Conservation (phyloP, 2,329 filamentous ascomycete genomes). For the Byssoonygena ceratinophila region DNA sequence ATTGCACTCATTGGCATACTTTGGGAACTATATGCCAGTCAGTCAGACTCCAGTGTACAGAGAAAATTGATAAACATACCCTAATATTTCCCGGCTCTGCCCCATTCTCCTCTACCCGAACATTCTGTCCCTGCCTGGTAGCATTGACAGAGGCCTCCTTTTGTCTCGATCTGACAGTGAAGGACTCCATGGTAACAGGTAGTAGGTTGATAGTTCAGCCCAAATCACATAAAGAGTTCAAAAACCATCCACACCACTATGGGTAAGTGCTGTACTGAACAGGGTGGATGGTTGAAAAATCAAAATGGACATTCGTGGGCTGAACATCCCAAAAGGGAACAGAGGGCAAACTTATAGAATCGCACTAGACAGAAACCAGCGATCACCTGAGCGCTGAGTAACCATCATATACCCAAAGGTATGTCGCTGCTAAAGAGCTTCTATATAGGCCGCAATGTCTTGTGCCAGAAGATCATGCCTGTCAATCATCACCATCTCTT, state of each 20-base stretch:
- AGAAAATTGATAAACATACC: constrained; percentile 19
- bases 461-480: neutral
- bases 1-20: neutral
- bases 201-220: neutral
- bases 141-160: neutral
- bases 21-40: constrained; percentile 9
- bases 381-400: neutral
- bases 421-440: neutral
- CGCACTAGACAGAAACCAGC: neutral
- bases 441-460: neutral
- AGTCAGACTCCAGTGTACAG: neutral
- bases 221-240: neutral
- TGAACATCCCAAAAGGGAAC: neutral
- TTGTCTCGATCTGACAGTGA: neutral
- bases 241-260: neutral
- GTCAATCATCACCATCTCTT: neutral
- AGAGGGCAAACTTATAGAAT: neutral
- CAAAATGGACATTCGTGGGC: neutral
- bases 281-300: neutral
- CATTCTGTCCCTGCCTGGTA: constrained; percentile 7
- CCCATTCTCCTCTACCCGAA: constrained; percentile 13
- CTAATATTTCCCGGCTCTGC: constrained; percentile 15
- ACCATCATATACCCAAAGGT: neutral
- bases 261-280: neutral
- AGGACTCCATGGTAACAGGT: neutral